Conservation (phyloP, 257 asterid species). For the Primulina eburnea region DNA sequence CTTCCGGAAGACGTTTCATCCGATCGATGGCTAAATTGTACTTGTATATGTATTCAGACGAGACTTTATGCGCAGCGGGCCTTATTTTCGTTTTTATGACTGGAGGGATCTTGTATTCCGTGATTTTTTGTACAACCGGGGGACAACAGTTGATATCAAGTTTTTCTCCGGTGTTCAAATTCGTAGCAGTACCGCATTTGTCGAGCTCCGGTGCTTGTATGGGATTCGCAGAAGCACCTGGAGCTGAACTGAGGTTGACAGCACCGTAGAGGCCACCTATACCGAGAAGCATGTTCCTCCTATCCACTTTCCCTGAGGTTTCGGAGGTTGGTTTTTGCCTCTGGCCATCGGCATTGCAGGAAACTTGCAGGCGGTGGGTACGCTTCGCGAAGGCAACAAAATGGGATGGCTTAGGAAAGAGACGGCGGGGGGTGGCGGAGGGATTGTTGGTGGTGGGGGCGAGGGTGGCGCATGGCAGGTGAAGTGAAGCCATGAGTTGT, state of each 20-base stretch:
- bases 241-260: neutral
- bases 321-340: neutral
- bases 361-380: neutral
- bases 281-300: neutral
- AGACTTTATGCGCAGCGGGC: conserved; percentile 18
- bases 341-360: neutral
- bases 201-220: neutral
- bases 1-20: neutral
- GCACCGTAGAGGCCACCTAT: neutral
- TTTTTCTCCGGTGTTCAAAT: neutral
- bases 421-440: neutral
- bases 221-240: neutral
- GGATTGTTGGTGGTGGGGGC: neutral
- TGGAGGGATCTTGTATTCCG: conserved; percentile 9
- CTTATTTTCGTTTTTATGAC: neutral
- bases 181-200: neutral
- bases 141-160: conserved; percentile 19
- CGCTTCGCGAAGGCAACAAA: neutral
- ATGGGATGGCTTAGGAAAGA: neutral
- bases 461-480: neutral
- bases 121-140: neutral
- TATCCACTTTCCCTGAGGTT: neutral
- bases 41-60: conserved; percentile 5
- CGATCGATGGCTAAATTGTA: conserved; percentile 8
- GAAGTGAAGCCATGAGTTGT: neutral